Evolutionary conservation across 2,329 filamentous ascomycete species (phyloP), one percentile per base, ranked within the genome.

Genomic region (Immersiporthe knoxdaviesiana): DNA sequence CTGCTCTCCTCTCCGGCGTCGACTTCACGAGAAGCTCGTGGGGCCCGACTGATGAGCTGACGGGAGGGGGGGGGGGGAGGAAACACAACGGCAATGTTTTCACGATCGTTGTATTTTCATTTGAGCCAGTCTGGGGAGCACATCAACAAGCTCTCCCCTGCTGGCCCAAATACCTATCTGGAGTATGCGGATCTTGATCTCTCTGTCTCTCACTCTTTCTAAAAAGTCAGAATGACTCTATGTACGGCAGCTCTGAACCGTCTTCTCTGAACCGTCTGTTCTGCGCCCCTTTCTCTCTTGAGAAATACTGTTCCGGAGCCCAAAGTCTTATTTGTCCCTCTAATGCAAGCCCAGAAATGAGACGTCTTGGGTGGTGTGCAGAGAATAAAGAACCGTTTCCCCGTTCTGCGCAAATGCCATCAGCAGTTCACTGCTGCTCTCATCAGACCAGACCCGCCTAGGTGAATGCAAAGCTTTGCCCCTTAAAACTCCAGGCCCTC

Each of bases 201-300:
- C 21, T 24, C 27, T 58, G 14, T 35, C 30, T 60, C 58, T 60
- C 21, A n/a, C 18, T 21, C 16, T 47, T 47, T 47, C 18, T 47
- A 47, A 47, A 21, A 62, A n/a, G 58, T 4, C 59, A 12, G 37
- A 44, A 24, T 21, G 59, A 44, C 7, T 62, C 59, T 62, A 62
- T 62, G 37, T 62, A 37, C 11, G 32, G 30, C 30, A 14, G 2
- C 56, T 37, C 32, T 37, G 56, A 14, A 59, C 32, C 32, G 8
- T 37, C 56, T 37, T 59, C 18, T 18, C 32, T 37, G 56, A 14
- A 59, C 32, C 32, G 8, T 37, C 56, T 37, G 37, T 8, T 18
- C 32, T 59, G 56, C 21, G 32, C 32, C 56, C 11, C 21, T 16
- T 65, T 6, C 24, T 32, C 47, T 61, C 14, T 62, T 12, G 41